Base-by-base conservation (phyloP, 1,284 basidiomycete genomes). In the Thelephora terrestris region DNA sequence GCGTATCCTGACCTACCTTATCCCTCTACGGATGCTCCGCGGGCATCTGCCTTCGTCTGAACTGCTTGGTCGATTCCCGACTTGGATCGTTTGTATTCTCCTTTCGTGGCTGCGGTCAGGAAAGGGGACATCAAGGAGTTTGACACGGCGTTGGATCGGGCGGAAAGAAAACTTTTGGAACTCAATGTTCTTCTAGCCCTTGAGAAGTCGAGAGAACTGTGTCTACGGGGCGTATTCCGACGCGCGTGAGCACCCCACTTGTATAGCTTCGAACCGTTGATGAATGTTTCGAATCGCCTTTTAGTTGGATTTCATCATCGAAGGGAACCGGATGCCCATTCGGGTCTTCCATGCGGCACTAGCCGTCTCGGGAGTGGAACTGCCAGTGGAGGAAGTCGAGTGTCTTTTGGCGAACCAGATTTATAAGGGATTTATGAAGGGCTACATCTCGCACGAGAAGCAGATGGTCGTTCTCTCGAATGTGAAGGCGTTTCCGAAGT, bases 361-460 rank as follows among this genome's bases (percentile, higher is more conserved):
- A 45, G 68, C 67, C 43, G 64, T 90, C 48, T 81, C 84, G 14
- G 85, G 85, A 4, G 70, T 74, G 53, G 74, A 79, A 18, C 71
- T 79, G 29, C 60, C 68, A 17, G 56, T 71, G 47, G 90, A 90
- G 53, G 95, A 98, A 66, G 85, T 91, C 16, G 95, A 98, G 66
- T 98, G 95, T 66, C 74, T 93, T 49, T 75, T 98, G 7, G 92
- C 92, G 16, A 94, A 92, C 60, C 87, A 95, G 85, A 88, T 98
- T 37, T 91, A 85, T 68, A 89, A 87, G 69, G 91, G 90, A 3
- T 91, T 85, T 63, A 85, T 98, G 63, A 79, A 87, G 50, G 95
- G 95, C 4, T 98, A 98, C 65, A 95, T 99, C 59, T 93, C 91
- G 43, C 95, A 99, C 61, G 90, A 91, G 61, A 87, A 88, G 63